A percentile compares a stretch with the other conserved stretches of the same genome.
Conservation (phyloP, 1,284 basidiomycete species). For the Malassezia japonica region DNA sequence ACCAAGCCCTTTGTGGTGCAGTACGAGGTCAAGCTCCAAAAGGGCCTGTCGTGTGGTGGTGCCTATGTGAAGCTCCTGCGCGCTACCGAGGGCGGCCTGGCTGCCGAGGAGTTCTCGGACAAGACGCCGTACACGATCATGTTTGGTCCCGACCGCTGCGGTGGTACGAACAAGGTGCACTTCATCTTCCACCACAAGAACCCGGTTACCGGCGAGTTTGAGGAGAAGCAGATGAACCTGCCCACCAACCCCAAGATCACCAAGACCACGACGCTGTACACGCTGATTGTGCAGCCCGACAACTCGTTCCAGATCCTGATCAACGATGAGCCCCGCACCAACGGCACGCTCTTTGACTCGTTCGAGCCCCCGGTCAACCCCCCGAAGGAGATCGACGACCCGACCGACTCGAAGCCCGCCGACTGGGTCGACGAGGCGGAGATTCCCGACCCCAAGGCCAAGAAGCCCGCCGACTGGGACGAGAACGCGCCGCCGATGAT, state of each 20-base stretch:
- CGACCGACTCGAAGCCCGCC: constrained; percentile 76
- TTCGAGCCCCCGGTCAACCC: constrained; percentile 94
- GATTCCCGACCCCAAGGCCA: constrained; percentile 74
- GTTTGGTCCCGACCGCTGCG: constrained; percentile 48
- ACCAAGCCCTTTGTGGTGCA: constrained; percentile 82
- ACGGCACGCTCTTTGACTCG: constrained; percentile 81
- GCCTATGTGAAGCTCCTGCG: constrained; percentile 92
- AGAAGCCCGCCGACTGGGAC: constrained; percentile 52
- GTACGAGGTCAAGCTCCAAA: constrained; percentile 94
- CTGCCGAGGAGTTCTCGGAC: constrained; percentile 43
- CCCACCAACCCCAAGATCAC: constrained; percentile 62
- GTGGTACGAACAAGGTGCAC: constrained; percentile 46
- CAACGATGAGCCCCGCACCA: constrained; percentile 62
- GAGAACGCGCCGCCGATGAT: constrained; percentile 52
- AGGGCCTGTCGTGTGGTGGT: constrained; percentile 97
- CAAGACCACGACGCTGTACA: constrained; percentile 45
- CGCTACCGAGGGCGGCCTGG: constrained; percentile 48
- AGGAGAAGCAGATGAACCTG: constrained; percentile 88
- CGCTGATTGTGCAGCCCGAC: constrained; percentile 72
- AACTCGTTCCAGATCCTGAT: constrained; percentile 87
- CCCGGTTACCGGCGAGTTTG: constrained; percentile 55
- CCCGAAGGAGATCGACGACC: constrained; percentile 80
- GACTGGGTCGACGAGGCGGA: constrained; percentile 85
- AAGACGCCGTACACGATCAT: constrained; percentile 49
- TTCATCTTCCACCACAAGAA: constrained; percentile 48